Evolutionary conservation across 2,329 filamentous ascomycete genomes (phyloP).

Genomic region (Pseudogymnoascus sp.): DNA sequence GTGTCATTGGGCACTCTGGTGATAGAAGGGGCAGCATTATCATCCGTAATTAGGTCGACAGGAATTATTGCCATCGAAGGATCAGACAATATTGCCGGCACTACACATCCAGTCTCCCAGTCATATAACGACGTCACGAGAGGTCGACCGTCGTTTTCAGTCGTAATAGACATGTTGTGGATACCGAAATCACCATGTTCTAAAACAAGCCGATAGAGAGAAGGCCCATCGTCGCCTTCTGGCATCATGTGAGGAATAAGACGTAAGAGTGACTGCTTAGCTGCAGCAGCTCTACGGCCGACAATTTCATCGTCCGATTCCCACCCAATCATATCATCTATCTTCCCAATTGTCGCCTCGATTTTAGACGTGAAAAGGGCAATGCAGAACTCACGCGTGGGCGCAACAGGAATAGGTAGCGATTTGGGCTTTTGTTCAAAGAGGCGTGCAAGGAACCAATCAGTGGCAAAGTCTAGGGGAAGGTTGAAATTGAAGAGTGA

Average conservation of each 20-base stretch:
- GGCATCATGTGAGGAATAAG: constrained; percentile 22
- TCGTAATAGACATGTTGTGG: constrained; percentile 27
- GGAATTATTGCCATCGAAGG: constrained; percentile 17
- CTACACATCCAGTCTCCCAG: constrained; percentile 25
- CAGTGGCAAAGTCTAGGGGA: not conserved
- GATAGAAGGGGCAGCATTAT: constrained; percentile 10
- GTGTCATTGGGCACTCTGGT: constrained; percentile 8
- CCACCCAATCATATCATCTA: constrained; percentile 24
- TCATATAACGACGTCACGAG: constrained; percentile 28
- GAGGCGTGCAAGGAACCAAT: constrained; percentile 22
- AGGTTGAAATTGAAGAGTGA: not conserved
- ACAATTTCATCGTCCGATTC: constrained; percentile 18
- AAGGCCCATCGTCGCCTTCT: constrained; percentile 13
- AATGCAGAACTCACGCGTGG: constrained; percentile 20
- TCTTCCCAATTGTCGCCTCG: constrained; percentile 21
- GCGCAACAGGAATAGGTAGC: constrained; percentile 21
- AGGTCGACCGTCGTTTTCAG: constrained; percentile 17
- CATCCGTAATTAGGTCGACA: constrained; percentile 11
- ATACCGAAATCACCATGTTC: constrained; percentile 31
- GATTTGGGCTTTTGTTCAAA: constrained; percentile 23
- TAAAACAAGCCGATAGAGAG: constrained; percentile 29
- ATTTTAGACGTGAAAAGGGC: constrained; percentile 21
- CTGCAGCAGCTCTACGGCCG: constrained; percentile 12
- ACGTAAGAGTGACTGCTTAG: constrained; percentile 25
- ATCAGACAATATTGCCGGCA: constrained; percentile 27